phyloP scores from a whole-genome alignment of 129 eudicot species.

The Centaurea solstitialis region DNA sequence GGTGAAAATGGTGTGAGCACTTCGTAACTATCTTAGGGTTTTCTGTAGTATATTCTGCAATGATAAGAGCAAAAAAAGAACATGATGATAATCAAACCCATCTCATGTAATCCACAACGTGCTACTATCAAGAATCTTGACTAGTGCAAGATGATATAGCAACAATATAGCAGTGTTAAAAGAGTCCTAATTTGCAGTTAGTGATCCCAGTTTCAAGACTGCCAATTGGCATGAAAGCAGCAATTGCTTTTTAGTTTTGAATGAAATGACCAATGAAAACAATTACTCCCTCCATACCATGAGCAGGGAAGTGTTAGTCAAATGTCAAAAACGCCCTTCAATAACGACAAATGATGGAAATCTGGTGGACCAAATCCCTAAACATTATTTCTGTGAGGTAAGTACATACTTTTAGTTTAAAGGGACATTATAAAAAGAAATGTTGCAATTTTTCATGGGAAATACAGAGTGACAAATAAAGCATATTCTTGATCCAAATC shows the following conservation, averaged over 20 bases:
- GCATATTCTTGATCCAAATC: background rate
- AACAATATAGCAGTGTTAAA: background rate
- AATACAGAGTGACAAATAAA: background rate
- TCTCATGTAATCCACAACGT: background rate
- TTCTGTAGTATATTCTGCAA: slow-evolving; percentile 66
- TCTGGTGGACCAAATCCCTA: background rate
- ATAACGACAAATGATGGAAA: background rate
- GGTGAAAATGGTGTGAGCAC: slow-evolving; percentile 85
- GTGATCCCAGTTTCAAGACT: background rate
- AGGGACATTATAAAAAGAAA: background rate
- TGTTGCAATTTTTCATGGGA: background rate
- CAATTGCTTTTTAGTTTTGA: background rate
- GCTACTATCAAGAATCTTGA: background rate
- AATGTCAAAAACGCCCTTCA: background rate
- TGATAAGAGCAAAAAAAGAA: background rate
- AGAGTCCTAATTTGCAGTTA: background rate
- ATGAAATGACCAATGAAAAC: background rate
- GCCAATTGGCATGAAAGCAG: background rate
- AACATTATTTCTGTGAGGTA: background rate
- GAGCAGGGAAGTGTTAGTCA: background rate
- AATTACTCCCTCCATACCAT: background rate
- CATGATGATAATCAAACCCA: slow-evolving; percentile 1
- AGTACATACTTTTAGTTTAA: background rate
- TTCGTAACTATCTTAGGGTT: slow-evolving; percentile 72
- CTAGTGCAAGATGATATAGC: background rate